These are phyloP conservation scores for Panicum virgatum DNA, from an alignment of 202 grass and related monocot genomes.

Conservation along the genomic window DNA sequence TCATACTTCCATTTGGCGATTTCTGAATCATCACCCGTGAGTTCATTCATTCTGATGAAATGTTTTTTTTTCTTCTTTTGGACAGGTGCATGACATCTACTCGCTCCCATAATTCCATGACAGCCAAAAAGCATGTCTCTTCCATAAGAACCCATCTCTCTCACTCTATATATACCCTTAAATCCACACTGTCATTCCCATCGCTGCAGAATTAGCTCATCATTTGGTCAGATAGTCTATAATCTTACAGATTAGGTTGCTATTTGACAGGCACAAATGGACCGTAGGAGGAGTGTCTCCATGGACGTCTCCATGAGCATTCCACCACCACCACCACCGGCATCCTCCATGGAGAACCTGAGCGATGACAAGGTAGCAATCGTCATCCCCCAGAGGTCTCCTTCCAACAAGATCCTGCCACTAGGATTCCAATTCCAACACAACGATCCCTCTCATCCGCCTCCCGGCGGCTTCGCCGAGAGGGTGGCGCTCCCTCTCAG, in stretches of 20 bases:
- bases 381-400: neutral
- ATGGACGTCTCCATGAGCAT: conserved; percentile 37
- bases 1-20: neutral
- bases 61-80: neutral
- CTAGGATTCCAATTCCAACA: neutral
- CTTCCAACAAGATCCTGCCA: neutral
- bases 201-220: neutral
- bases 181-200: neutral
- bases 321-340: neutral
- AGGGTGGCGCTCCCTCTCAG: neutral
- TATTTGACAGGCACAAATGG: neutral
- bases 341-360: conserved; percentile 3
- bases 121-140: conserved; percentile 25
- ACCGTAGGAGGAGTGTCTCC: neutral
- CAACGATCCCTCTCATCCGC: neutral
- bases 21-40: neutral
- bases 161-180: too few species aligned
- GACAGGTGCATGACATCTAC: neutral
- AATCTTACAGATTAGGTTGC: neutral
- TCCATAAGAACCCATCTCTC: neutral
- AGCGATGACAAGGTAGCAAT: conserved; percentile 15
- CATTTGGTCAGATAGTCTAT: neutral
- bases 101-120: neutral
- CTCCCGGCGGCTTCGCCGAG: neutral
- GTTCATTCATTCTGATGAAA: neutral